Conservation (phyloP, 106 monocot genomes). For the Dioscorea dumetorum region DNA sequence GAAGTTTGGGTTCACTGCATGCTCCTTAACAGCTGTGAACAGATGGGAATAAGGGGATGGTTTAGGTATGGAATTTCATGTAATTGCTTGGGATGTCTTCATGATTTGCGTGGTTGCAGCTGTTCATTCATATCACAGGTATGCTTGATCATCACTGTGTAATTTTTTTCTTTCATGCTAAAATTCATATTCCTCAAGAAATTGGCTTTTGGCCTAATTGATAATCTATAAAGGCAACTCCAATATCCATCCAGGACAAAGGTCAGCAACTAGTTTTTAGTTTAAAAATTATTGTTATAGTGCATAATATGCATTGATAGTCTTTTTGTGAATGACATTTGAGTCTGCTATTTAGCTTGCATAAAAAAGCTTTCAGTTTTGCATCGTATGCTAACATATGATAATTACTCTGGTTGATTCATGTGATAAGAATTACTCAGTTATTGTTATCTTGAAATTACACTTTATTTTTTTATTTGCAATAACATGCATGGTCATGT, state of each 20-base stretch:
- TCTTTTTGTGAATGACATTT: too few relatives aligned
- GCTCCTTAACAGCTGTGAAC: too few relatives aligned
- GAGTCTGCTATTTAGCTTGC: too few relatives aligned
- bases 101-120: constrained; percentile 82
- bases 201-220: constrained; percentile 51
- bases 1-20: too few relatives aligned
- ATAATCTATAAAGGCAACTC: constrained; percentile 56
- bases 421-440: too few relatives aligned
- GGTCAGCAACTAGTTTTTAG: constrained; percentile 19
- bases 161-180: background rate
- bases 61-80: background rate
- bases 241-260: constrained; percentile 56
- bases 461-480: too few relatives aligned
- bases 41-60: too few relatives aligned
- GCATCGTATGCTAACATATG: too few relatives aligned
- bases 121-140: constrained; percentile 63
- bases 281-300: background rate
- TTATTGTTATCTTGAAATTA: too few relatives aligned
- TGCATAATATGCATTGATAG: background rate
- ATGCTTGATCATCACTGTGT: background rate
- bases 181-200: constrained; percentile 29
- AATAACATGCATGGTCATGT: too few relatives aligned
- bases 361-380: too few relatives aligned
- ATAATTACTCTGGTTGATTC: too few relatives aligned
- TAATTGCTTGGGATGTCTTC: constrained; percentile 54